These are phyloP conservation scores for Coemansia sp. DNA, from an alignment of 192 early-diverging fungal genomes.

Conservation along the genomic window DNA sequence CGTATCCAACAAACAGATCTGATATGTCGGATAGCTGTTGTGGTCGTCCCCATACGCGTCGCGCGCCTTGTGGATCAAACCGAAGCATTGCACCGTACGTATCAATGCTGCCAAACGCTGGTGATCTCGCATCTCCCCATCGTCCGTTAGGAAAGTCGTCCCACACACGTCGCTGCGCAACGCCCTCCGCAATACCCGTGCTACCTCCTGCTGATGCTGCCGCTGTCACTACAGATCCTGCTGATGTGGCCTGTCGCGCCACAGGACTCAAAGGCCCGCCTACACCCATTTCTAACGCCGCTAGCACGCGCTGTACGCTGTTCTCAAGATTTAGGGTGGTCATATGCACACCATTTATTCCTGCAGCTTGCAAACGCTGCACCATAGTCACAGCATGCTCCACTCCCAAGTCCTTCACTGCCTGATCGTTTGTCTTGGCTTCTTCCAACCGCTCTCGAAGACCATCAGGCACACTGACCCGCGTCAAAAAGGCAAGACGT, in stretches of 20 bases:
- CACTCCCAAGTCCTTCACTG: conserved; percentile 93
- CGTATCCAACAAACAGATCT: conserved; percentile 77
- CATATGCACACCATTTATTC: conserved; percentile 80
- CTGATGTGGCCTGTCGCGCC: not conserved
- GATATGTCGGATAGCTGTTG: conserved; percentile 60
- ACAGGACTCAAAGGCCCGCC: not conserved
- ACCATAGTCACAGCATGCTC: conserved; percentile 77
- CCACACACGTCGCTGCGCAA: conserved; percentile 48
- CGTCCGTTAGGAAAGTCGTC: conserved; percentile 99
- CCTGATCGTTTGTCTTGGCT: conserved; percentile 93
- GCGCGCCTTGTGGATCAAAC: conserved; percentile 62
- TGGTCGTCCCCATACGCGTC: conserved; percentile 80
- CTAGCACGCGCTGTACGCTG: conserved; percentile 79
- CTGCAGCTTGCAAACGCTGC: conserved; percentile 56
- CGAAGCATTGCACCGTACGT: conserved; percentile 85
- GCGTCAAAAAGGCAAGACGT: conserved; percentile 80
- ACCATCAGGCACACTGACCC: conserved; percentile 77
- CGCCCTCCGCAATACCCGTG: not conserved
- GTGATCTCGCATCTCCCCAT: conserved; percentile 96
- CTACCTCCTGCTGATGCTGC: not conserved
- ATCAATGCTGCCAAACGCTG: conserved; percentile 75
- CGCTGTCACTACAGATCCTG: not conserved
- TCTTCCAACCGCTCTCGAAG: conserved; percentile 78
- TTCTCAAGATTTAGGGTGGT: conserved; percentile 93
- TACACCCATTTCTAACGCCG: conserved; percentile 54